A percentile compares a stretch with the other conserved stretches of the same genome.
phyloP scores from a whole-genome alignment of 163 green algal genomes.

The Coccomyxa subellipsoidea region DNA sequence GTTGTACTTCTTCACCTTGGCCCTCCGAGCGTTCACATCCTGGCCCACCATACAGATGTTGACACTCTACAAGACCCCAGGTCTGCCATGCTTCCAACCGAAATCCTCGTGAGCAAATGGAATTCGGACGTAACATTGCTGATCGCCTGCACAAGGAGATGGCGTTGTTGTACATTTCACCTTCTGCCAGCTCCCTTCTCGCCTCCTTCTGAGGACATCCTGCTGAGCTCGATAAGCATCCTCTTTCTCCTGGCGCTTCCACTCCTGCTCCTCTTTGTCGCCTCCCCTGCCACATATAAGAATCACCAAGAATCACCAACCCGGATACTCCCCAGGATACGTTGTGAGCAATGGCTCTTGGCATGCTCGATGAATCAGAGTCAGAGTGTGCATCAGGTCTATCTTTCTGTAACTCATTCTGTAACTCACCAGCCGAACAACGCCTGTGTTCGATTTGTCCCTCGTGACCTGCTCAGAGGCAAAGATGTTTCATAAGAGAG shows the following conservation, averaged over 20 bases:
- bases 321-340: not conserved
- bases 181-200: slow-evolving; percentile 20
- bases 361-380: not conserved
- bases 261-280: slow-evolving; percentile 2
- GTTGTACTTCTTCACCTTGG: slow-evolving; percentile 30
- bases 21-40: slow-evolving; percentile 42
- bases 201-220: slow-evolving; percentile 48
- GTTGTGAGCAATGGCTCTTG: not conserved
- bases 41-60: slow-evolving; percentile 21
- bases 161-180: not conserved
- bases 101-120: no score
- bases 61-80: not conserved
- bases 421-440: not conserved
- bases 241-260: slow-evolving; percentile 2
- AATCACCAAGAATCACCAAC: not conserved
- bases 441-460: not conserved
- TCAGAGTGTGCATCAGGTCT: not conserved
- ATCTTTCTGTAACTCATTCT: not conserved
- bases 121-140: no score
- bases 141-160: not conserved
- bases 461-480: not conserved
- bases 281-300: not conserved
- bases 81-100: not conserved
- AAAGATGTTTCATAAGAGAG: not conserved
- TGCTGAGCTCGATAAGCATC: slow-evolving; percentile 19